Evolutionary conservation across 1,139 yeast species (phyloP).

Genomic region (Kodamaea fungicola): DNA sequence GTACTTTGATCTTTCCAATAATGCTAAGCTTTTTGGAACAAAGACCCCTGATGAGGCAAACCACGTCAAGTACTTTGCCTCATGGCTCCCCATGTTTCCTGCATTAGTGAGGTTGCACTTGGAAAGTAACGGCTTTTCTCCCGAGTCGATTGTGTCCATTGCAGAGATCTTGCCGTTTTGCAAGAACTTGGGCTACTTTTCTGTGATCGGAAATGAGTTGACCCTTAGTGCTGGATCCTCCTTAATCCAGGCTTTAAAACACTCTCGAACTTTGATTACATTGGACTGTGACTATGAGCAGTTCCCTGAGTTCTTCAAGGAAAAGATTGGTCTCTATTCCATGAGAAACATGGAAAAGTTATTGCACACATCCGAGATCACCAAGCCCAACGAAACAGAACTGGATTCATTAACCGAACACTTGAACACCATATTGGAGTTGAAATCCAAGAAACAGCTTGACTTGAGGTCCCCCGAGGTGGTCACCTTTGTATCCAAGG

Average conservation of each 20-base stretch:
- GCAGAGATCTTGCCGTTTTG: constrained; percentile 65
- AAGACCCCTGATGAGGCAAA: constrained; percentile 15
- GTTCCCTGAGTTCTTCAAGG: constrained; percentile 45
- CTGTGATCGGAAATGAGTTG: constrained; percentile 57
- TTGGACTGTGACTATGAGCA: constrained; percentile 38
- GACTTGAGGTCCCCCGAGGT: constrained; percentile 26
- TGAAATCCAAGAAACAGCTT: constrained; percentile 22
- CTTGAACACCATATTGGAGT: constrained; percentile 34
- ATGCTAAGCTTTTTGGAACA: constrained; percentile 46
- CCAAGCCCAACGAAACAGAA: background rate
- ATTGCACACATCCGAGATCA: constrained; percentile 14
- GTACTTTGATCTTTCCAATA: constrained; percentile 67
- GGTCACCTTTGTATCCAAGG: constrained; percentile 40
- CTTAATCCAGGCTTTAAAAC: constrained; percentile 39
- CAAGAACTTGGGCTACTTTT: constrained; percentile 52
- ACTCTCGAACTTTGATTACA: constrained; percentile 36
- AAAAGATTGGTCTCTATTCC: constrained; percentile 60
- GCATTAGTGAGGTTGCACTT: constrained; percentile 55
- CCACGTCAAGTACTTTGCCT: constrained; percentile 39
- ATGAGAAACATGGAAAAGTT: constrained; percentile 67
- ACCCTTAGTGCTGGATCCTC: constrained; percentile 42
- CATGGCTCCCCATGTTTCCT: constrained; percentile 58
- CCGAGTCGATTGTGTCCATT: constrained; percentile 47
- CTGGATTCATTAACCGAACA: constrained; percentile 32
- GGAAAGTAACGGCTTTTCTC: constrained; percentile 54